Conservation (phyloP, 2,329 filamentous ascomycete species). For the Trichocomaceae sp. region DNA sequence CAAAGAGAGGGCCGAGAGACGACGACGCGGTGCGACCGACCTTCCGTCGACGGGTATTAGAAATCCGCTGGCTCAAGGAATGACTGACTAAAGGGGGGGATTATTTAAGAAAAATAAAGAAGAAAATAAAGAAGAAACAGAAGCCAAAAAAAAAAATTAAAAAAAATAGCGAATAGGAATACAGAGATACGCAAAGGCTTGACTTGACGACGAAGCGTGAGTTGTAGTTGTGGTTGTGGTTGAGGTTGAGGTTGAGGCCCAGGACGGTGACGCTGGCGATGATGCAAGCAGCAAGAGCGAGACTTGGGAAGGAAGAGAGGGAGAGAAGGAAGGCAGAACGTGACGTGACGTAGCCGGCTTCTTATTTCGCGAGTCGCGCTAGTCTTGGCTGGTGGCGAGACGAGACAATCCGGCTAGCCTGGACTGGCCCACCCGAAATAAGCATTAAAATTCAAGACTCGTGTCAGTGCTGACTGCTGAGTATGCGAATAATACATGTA, state of each 20-base stretch:
- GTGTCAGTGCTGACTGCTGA: too few relatives aligned
- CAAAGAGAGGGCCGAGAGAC: slow-evolving; percentile 10
- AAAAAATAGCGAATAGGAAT: slow-evolving; percentile 15
- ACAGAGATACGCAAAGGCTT: too few relatives aligned
- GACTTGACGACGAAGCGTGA: too few relatives aligned
- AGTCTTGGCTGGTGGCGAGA: too few relatives aligned
- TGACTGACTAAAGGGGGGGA: too few relatives aligned
- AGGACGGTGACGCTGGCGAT: neutral
- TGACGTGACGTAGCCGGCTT: slow-evolving; percentile 36
- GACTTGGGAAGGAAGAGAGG: slow-evolving; percentile 17
- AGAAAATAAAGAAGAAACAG: slow-evolving; percentile 14
- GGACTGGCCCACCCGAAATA: too few relatives aligned
- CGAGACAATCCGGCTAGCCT: too few relatives aligned
- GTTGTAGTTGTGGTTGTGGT: too few relatives aligned
- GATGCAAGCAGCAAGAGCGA: slow-evolving; percentile 14
- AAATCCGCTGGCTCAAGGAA: too few relatives aligned
- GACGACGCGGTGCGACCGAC: slow-evolving; percentile 15
- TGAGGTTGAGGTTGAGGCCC: too few relatives aligned
- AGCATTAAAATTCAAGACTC: too few relatives aligned
- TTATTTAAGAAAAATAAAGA: slow-evolving; percentile 12
- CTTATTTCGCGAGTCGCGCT: neutral
- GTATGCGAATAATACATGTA: too few relatives aligned
- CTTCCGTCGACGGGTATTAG: neutral
- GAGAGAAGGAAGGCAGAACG: slow-evolving; percentile 19
- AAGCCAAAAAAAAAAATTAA: slow-evolving; percentile 16